Percentiles rank a stretch among this genome's conserved stretches.
phyloP scores from a whole-genome alignment of 2,329 filamentous ascomycete species.

The Aspergillus sp. region DNA sequence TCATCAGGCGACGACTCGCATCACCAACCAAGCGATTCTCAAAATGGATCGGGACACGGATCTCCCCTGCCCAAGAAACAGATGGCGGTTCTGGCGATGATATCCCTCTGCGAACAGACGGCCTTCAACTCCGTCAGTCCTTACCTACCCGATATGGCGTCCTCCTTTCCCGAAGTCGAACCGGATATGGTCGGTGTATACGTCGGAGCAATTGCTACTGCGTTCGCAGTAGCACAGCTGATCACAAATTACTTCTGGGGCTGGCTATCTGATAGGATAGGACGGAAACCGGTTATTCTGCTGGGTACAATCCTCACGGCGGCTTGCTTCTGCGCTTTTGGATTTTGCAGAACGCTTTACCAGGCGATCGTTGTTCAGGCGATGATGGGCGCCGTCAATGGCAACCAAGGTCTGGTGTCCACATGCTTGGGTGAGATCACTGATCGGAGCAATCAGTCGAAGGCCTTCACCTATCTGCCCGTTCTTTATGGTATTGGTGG shows the following conservation, averaged over 20 bases:
- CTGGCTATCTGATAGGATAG: constrained; percentile 75
- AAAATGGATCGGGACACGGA: constrained; percentile 30
- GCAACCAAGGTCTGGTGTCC: constrained; percentile 90
- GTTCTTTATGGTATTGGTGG: constrained; percentile 94
- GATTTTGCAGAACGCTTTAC: constrained; percentile 78
- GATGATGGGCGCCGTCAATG: constrained; percentile 89
- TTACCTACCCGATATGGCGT: constrained; percentile 91
- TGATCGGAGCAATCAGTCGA: constrained; percentile 89
- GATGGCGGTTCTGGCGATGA: constrained; percentile 79
- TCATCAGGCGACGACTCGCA: constrained; percentile 39
- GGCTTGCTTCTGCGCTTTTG: constrained; percentile 80
- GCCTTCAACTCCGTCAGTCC: constrained; percentile 95
- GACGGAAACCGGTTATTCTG: constrained; percentile 79
- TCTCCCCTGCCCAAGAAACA: constrained; percentile 82
- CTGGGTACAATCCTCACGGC: constrained; percentile 81
- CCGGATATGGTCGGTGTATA: constrained; percentile 75
- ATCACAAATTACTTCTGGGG: constrained; percentile 92
- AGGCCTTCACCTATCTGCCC: constrained; percentile 89
- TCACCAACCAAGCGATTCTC: constrained; percentile 28
- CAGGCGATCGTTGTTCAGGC: constrained; percentile 84
- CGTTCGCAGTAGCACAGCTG: constrained; percentile 90
- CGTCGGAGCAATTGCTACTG: constrained; percentile 84
- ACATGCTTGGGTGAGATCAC: constrained; percentile 95
- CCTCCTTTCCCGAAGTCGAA: constrained; percentile 78
- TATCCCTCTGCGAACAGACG: constrained; percentile 91